Percentiles rank a stretch among this genome's conserved stretches.
These are phyloP conservation scores for Paecilomyces niveus DNA, from an alignment of 2,329 filamentous ascomycete genomes.

Conservation along the genomic window DNA sequence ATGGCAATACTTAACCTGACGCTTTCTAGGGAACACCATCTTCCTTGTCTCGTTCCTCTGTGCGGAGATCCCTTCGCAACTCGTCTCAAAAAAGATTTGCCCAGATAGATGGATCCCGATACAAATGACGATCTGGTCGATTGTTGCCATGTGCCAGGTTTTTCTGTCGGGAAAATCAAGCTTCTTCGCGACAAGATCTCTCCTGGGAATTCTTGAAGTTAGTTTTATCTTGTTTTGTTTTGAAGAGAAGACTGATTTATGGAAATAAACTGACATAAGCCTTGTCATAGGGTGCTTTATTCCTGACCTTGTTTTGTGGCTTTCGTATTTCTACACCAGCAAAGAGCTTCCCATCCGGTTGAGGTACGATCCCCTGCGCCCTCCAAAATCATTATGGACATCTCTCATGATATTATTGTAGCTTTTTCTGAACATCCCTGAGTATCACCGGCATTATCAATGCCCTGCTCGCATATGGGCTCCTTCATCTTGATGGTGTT, in stretches of 20 bases:
- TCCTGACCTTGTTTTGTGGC: constrained; percentile 52
- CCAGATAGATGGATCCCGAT: constrained; percentile 51
- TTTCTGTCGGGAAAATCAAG: constrained; percentile 34
- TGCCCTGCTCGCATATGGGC: constrained; percentile 27
- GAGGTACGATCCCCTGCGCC: constrained; percentile 16
- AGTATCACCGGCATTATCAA: constrained; percentile 27
- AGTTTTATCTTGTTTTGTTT: too few relatives aligned
- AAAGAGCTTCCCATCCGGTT: constrained; percentile 58
- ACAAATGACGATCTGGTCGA: constrained; percentile 47
- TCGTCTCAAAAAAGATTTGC: constrained; percentile 49
- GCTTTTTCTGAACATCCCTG: constrained; percentile 61
- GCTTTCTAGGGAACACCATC: constrained; percentile 51
- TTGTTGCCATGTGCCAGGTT: constrained; percentile 42
- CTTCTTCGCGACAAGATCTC: constrained; percentile 33
- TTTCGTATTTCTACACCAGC: constrained; percentile 60
- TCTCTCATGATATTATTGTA: constrained; percentile 12
- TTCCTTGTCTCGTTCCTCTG: constrained; percentile 48
- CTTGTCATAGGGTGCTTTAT: constrained; percentile 47
- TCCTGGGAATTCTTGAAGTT: constrained; percentile 36
- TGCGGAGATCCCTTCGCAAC: constrained; percentile 51
- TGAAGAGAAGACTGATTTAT: background rate
- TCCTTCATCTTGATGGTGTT: constrained; percentile 28
- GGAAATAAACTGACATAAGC: background rate
- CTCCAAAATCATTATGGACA: background rate
- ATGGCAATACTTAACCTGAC: constrained; percentile 41